Percentiles rank a stretch among this genome's conserved stretches.
These are phyloP conservation scores for Prunus fruticosa DNA, from an alignment of 306 rosid genomes.

Conservation along the genomic window DNA sequence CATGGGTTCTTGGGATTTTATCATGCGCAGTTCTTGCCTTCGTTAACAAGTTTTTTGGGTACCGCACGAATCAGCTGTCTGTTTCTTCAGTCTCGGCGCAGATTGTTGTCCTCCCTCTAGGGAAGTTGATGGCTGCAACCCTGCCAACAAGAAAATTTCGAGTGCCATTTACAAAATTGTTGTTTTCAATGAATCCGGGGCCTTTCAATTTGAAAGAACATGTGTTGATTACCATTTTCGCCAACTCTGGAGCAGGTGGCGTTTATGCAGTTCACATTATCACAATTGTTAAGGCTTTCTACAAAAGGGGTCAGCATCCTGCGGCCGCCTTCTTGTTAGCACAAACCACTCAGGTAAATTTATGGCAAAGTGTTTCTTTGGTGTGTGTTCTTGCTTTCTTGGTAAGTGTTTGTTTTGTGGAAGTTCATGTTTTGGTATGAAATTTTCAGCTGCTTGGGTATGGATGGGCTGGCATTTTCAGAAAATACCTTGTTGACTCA, in stretches of 20 bases:
- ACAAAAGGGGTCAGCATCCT: conserved; percentile 52
- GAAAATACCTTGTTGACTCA: conserved; percentile 78
- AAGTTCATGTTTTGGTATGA: neutral
- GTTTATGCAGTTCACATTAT: conserved; percentile 74
- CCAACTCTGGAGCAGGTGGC: conserved; percentile 60
- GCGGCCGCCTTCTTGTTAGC: conserved; percentile 64
- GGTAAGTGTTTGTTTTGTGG: neutral
- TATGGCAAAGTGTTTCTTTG: neutral
- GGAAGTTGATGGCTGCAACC: conserved; percentile 81
- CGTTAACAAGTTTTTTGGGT: conserved; percentile 68
- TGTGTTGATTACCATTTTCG: conserved; percentile 76
- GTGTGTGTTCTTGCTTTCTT: neutral
- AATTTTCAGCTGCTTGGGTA: conserved; percentile 79
- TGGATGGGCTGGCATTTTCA: conserved; percentile 94
- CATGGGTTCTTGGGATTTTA: conserved; percentile 70
- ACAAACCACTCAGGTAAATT: conserved; percentile 69
- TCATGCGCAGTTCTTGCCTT: conserved; percentile 71
- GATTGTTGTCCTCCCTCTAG: conserved; percentile 65
- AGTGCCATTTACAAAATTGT: conserved; percentile 53
- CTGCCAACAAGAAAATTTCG: conserved; percentile 35
- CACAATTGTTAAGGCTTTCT: conserved; percentile 82
- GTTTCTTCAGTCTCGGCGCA: conserved; percentile 68
- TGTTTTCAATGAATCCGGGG: conserved; percentile 72
- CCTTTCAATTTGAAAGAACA: conserved; percentile 82
- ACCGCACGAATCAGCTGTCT: conserved; percentile 50